These are phyloP conservation scores for Xylaria sp. DNA, from an alignment of 495 filamentous ascomycete species.

Conservation along the genomic window DNA sequence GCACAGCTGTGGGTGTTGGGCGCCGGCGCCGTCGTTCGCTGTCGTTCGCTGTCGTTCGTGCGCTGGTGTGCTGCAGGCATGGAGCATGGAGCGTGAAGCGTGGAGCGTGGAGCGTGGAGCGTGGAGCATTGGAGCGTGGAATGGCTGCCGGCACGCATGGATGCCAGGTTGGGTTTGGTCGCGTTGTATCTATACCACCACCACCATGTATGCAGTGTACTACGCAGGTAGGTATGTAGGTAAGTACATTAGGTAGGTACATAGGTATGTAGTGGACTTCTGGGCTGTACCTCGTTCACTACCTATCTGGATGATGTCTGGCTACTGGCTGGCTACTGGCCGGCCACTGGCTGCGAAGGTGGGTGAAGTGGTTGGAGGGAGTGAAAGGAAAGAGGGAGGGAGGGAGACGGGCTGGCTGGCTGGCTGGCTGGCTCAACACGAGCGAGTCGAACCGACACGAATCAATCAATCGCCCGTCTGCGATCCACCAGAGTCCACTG, in stretches of 20 bases:
- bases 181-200: neutral
- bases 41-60: constrained; percentile 27
- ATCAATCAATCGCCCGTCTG: neutral
- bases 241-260: too few species aligned
- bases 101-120: neutral
- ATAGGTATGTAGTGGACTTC: constrained; percentile 4
- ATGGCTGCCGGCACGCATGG: constrained; percentile 1
- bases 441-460: neutral
- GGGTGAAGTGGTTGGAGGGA: neutral
- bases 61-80: constrained; percentile 25
- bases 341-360: neutral
- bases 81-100: neutral
- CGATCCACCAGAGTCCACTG: constrained; percentile 12
- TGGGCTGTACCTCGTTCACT: neutral
- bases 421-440: neutral
- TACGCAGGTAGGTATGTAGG: too few species aligned
- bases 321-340: too few species aligned
- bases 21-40: constrained; percentile 17
- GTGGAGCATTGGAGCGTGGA: too few species aligned
- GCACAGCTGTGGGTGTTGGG: constrained; percentile 20
- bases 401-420: neutral
- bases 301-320: neutral
- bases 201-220: too few species aligned
- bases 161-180: neutral
- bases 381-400: neutral